These are phyloP conservation scores for Hortaea sp. DNA, from an alignment of 2,329 filamentous ascomycete genomes.

Conservation along the genomic window DNA sequence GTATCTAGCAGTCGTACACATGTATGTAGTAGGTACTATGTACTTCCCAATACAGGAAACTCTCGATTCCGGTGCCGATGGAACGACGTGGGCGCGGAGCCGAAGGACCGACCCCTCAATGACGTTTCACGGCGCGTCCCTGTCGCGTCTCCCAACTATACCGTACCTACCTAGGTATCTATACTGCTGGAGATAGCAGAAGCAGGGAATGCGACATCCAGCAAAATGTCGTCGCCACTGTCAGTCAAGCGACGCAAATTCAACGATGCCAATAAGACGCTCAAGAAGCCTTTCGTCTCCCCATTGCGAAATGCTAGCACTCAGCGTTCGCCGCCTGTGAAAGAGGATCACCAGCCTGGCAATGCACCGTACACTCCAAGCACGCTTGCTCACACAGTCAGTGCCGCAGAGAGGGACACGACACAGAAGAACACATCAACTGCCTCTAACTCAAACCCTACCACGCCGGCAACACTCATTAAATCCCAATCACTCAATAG, in stretches of 20 bases:
- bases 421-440: too few species aligned
- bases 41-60: too few species aligned
- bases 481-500: conserved; percentile 26
- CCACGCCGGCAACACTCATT: conserved; percentile 1
- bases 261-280: conserved; percentile 45
- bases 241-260: conserved; percentile 53
- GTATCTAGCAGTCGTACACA: too few species aligned
- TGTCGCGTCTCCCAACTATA: too few species aligned
- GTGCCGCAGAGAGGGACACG: not conserved
- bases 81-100: too few species aligned
- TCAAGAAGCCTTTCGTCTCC: conserved; percentile 64
- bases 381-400: conserved; percentile 20
- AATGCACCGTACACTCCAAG: conserved; percentile 19
- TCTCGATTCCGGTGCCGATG: too few species aligned
- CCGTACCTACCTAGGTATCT: too few species aligned
- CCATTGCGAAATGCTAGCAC: conserved; percentile 45
- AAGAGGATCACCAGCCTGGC: conserved; percentile 7
- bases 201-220: too few species aligned
- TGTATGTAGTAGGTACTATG: too few species aligned
- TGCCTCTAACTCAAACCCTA: not conserved
- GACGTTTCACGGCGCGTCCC: too few species aligned
- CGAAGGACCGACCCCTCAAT: too few species aligned
- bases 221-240: conserved; percentile 38
- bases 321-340: conserved; percentile 8
- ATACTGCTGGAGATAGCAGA: too few species aligned